Conservation (phyloP, 2,329 filamentous ascomycete genomes). For the Exophiala mesophila region DNA sequence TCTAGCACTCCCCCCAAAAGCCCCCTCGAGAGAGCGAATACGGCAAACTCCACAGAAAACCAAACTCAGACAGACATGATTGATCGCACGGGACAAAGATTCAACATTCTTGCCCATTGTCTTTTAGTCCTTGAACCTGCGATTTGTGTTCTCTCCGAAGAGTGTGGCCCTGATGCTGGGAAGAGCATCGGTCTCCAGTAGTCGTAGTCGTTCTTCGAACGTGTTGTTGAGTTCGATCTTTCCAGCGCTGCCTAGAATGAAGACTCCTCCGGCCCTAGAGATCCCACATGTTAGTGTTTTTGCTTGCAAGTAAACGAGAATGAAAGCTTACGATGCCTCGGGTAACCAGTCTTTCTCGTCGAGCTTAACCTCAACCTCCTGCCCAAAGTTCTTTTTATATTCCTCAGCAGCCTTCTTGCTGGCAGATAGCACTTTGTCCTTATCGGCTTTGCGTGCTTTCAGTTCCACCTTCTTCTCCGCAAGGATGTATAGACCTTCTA, state of each 20-base stretch:
- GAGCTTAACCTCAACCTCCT: slow-evolving; percentile 64
- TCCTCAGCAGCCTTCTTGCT: slow-evolving; percentile 70
- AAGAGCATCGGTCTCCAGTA: slow-evolving; percentile 79
- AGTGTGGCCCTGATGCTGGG: slow-evolving; percentile 79
- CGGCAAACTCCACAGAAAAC: no score
- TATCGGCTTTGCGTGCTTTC: slow-evolving; percentile 74
- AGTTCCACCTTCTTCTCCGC: slow-evolving; percentile 72
- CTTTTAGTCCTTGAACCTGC: slow-evolving; percentile 89
- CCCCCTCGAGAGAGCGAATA: no score
- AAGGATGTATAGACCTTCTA: slow-evolving; percentile 87
- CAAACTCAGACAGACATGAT: no score
- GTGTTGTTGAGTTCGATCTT: slow-evolving; percentile 99
- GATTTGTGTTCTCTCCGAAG: slow-evolving; percentile 92
- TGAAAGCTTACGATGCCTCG: slow-evolving; percentile 74
- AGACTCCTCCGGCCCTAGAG: slow-evolving; percentile 72
- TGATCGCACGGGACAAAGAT: no score
- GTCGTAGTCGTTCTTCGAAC: slow-evolving; percentile 80
- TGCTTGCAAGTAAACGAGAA: background rate
- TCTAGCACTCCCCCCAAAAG: no score
- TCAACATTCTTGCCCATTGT: no score
- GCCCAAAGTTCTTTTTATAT: slow-evolving; percentile 73
- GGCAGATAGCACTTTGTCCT: slow-evolving; percentile 69
- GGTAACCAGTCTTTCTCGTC: slow-evolving; percentile 76
- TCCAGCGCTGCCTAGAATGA: slow-evolving; percentile 73
- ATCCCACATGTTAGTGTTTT: slow-evolving; percentile 27